phyloP scores from a whole-genome alignment of 495 filamentous ascomycete species.

The Xylaria cubensis region DNA sequence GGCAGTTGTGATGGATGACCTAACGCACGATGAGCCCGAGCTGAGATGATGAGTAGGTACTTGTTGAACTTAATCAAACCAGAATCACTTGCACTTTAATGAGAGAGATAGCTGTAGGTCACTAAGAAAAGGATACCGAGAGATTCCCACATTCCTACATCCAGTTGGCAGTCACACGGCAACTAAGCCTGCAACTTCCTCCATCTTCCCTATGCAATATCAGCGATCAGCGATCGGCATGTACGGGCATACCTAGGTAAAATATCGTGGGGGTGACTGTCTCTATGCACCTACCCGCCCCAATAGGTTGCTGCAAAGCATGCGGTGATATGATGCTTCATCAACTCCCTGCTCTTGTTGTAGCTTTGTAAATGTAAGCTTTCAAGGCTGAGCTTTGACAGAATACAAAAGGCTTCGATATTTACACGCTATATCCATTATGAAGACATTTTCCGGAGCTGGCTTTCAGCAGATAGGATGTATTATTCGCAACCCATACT shows the following conservation, averaged over 20 bases:
- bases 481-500: neutral
- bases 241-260: neutral
- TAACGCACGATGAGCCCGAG: neutral
- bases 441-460: neutral
- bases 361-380: neutral
- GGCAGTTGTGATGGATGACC: neutral
- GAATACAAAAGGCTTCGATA: neutral
- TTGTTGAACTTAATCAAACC: neutral
- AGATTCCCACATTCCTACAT: neutral
- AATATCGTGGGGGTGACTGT: neutral
- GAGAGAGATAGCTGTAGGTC: neutral
- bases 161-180: neutral
- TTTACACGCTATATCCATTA: neutral
- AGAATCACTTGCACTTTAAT: neutral
- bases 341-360: neutral
- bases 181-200: neutral
- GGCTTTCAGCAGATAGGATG: neutral
- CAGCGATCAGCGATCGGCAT: neutral
- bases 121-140: neutral
- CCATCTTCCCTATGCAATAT: neutral
- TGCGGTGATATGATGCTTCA: neutral
- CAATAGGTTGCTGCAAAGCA: neutral
- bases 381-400: neutral
- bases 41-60: neutral
- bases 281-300: neutral